Evolutionary conservation across 257 asterid species (phyloP).

Genomic region (Solanum acaule): DNA sequence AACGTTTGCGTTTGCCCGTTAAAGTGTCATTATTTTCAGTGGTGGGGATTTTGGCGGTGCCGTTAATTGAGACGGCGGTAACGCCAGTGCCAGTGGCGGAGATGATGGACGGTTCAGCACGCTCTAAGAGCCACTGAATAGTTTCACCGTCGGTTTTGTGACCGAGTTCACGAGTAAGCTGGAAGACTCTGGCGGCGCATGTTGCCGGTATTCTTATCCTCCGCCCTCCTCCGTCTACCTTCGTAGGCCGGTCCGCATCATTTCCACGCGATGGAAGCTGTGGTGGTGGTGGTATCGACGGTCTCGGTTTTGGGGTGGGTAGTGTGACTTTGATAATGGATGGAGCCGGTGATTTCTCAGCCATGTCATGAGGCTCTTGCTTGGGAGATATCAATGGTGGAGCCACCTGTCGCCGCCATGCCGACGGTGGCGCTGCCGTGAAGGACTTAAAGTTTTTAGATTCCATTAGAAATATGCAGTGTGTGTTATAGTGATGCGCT

Average conservation of each 20-base stretch:
- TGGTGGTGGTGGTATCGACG: background rate
- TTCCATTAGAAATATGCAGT: background rate
- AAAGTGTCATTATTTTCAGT: background rate
- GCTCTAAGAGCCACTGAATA: conserved; percentile 63
- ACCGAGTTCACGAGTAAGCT: conserved; percentile 69
- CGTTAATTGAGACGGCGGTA: conserved; percentile 26
- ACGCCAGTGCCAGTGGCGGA: conserved; percentile 6
- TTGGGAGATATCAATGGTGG: conserved; percentile 16
- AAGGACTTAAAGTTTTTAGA: background rate
- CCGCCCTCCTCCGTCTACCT: conserved; percentile 70
- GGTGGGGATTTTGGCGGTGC: conserved; percentile 49
- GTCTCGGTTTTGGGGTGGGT: conserved; percentile 7
- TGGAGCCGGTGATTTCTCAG: conserved; percentile 6
- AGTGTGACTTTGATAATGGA: background rate
- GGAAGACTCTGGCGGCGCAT: conserved; percentile 74
- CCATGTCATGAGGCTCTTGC: conserved; percentile 16
- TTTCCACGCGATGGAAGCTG: background rate
- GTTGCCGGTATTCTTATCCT: conserved; percentile 70
- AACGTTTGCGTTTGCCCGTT: conserved; percentile 26
- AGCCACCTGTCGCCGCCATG: conserved; percentile 25
- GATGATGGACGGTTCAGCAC: conserved; percentile 57
- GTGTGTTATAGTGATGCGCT: background rate
- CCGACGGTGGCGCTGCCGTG: background rate
- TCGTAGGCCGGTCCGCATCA: conserved; percentile 35
- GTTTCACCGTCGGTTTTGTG: conserved; percentile 82